Conservation (phyloP, 371 early-diverging fungal genomes). For the Syncephalastrum monosporum region DNA sequence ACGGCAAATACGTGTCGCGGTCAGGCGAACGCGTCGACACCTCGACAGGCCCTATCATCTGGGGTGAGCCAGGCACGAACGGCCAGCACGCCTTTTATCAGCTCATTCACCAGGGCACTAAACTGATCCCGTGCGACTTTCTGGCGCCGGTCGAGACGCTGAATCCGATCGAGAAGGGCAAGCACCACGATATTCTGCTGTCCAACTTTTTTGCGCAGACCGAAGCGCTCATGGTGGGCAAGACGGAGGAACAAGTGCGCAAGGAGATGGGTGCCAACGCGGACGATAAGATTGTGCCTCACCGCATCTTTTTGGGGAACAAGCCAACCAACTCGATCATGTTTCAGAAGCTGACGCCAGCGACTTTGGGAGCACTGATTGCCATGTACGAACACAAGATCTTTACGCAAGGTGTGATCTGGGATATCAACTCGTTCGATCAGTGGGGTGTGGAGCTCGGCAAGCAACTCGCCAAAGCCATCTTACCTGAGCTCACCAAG, state of each 20-base stretch:
- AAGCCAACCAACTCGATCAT: constrained; percentile 95
- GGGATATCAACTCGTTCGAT: constrained; percentile 97
- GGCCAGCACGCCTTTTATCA: constrained; percentile 99
- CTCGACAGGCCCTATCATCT: constrained; percentile 96
- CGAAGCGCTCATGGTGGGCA: constrained; percentile 97
- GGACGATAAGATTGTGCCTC: constrained; percentile 72
- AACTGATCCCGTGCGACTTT: constrained; percentile 95
- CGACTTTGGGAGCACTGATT: constrained; percentile 90
- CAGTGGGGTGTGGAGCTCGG: constrained; percentile 99
- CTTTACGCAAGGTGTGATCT: constrained; percentile 96
- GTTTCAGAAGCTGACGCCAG: constrained; percentile 90
- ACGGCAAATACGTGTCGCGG: constrained; percentile 95
- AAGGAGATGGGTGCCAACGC: constrained; percentile 66
- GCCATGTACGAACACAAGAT: constrained; percentile 99
- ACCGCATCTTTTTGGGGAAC: constrained; percentile 96
- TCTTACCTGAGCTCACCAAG: constrained; percentile 79
- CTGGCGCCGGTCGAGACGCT: constrained; percentile 89
- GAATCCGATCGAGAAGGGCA: constrained; percentile 78
- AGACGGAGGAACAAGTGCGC: constrained; percentile 78
- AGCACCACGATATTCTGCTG: constrained; percentile 93
- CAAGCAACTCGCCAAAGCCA: constrained; percentile 97
- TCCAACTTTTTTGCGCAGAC: constrained; percentile 99
- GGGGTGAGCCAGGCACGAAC: constrained; percentile 99
- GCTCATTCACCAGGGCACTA: constrained; percentile 98
- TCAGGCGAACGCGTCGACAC: constrained; percentile 75